Evolutionary conservation across 2,329 filamentous ascomycete species (phyloP).

Genomic region (Penicillium frequentans): DNA sequence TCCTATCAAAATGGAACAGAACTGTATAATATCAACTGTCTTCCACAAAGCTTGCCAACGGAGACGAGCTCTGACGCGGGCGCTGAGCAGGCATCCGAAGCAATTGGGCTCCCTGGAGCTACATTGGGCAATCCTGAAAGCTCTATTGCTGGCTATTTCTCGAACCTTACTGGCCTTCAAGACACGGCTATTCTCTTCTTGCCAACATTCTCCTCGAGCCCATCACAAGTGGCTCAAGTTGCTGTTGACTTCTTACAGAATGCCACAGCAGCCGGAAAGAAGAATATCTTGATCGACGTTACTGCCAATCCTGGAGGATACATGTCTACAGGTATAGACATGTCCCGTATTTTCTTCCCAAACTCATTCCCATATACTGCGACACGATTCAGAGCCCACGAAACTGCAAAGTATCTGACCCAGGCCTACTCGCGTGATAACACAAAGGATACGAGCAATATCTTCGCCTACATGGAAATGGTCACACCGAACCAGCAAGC

Average conservation of each 20-base stretch:
- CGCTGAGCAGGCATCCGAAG: conserved; percentile 20
- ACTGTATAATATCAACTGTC: conserved; percentile 19
- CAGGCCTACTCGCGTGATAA: conserved; percentile 21
- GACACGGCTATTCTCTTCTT: conserved; percentile 49
- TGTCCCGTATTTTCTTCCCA: conserved; percentile 59
- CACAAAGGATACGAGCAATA: conserved; percentile 18
- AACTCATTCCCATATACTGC: conserved; percentile 45
- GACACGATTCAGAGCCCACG: conserved; percentile 49
- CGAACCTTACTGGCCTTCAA: conserved; percentile 40
- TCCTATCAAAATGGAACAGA: conserved; percentile 20
- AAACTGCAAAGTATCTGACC: conserved; percentile 39
- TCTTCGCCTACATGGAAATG: conserved; percentile 22
- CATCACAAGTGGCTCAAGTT: conserved; percentile 18
- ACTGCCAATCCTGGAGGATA: conserved; percentile 61
- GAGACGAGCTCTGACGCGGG: conserved; percentile 7
- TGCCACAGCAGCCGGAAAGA: conserved; percentile 47
- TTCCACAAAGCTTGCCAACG: conserved; percentile 16
- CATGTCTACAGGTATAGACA: conserved; percentile 48
- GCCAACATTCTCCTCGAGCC: conserved; percentile 25
- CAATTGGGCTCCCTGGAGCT: conserved; percentile 18
- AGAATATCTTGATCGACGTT: conserved; percentile 65
- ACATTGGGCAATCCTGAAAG: conserved; percentile 19
- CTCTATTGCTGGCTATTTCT: conserved; percentile 48
- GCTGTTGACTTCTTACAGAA: conserved; percentile 27
- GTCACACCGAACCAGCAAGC: conserved; percentile 28